Evolutionary conservation across 176 grass and related monocot species (phyloP), one percentile per base, ranked within the genome.

Genomic region (Triticum timopheevii): DNA sequence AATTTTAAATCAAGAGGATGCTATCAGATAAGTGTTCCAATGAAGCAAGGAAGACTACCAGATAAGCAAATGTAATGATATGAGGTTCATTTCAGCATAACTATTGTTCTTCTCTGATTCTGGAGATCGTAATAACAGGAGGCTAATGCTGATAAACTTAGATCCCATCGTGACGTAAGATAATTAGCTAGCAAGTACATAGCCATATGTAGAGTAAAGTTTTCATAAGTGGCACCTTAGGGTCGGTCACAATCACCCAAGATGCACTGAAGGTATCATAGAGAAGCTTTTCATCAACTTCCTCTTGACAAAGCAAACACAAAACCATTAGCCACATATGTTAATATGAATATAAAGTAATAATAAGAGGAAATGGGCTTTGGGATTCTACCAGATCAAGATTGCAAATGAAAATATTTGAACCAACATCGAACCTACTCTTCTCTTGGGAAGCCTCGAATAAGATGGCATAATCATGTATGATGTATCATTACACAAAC

Each of bases 251-350:
- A 69, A 96, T 99, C 61, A 94, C 97, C 68, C 97, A 94, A 77
- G 96, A 96, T 82, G 94, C 94, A 93, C 97, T 99, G 77, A 99
- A 99, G 62, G 97, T 99, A 77, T 99, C 94, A n/a, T 96, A 99
- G 9, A 99, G 92, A 70, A 99, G 97, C 86, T 99, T 99, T 82
- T 99, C 97, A 36, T 99, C 97, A 58, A 96, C 97, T 90, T 99
- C 94, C 97, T 99, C 70, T 61, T 61, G 65, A 69, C 76, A 65
- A 84, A 65, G 65, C 16, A 86, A 91, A 90, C n/a, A 74, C n/a
- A 47, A 79, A 79, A 84, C 35, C 28, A 83, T 83, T 56, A 92
- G 76, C 38, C 36, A 61, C 34, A 67, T 22, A 15, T n/a, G n/a
- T 69, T 59, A 59, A 47, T 49, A 15, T 30, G 45, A 2, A 75